phyloP scores from a whole-genome alignment of 2,329 filamentous ascomycete genomes.

The Raffaelea arxii region DNA sequence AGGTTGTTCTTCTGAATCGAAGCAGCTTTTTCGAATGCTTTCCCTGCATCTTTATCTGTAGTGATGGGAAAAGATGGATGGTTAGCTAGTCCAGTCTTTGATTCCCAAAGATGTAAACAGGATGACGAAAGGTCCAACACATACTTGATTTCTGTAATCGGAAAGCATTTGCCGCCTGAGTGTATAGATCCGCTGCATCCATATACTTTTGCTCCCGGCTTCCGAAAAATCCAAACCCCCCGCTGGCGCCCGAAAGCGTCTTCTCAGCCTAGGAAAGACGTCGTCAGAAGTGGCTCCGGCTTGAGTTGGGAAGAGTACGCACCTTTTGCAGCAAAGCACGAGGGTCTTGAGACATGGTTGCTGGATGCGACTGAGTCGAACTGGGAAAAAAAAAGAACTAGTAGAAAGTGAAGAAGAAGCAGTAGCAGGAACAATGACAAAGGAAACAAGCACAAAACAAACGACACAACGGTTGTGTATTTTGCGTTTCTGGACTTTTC shows the following conservation, averaged over 20 bases:
- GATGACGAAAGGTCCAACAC: conserved; percentile 13
- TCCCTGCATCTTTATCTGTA: conserved; percentile 72
- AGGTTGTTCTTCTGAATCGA: conserved; percentile 68
- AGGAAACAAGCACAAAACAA: too few relatives aligned
- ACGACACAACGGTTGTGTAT: too few relatives aligned
- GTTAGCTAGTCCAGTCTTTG: background rate
- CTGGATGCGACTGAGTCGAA: too few relatives aligned
- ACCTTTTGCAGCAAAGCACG: conserved; percentile 73
- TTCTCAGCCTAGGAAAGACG: conserved; percentile 67
- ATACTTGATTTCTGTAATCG: conserved; percentile 76
- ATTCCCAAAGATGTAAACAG: background rate
- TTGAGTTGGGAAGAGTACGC: conserved; percentile 16
- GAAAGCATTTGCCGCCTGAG: conserved; percentile 85
- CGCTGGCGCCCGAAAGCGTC: conserved; percentile 58
- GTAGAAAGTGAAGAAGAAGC: too few relatives aligned
- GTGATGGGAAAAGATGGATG: background rate
- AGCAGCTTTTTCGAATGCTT: conserved; percentile 81
- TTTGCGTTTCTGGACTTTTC: too few relatives aligned
- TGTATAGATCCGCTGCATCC: conserved; percentile 78
- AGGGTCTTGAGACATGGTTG: conserved; percentile 46
- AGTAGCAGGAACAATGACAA: too few relatives aligned
- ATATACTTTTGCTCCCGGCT: conserved; percentile 82
- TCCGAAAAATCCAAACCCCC: conserved; percentile 85
- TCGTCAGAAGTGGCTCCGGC: background rate
- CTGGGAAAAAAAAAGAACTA: too few relatives aligned